A percentile compares a stretch with the other conserved stretches of the same genome.
phyloP scores from a whole-genome alignment of 345 rosid species.

The Boechera retrofracta region DNA sequence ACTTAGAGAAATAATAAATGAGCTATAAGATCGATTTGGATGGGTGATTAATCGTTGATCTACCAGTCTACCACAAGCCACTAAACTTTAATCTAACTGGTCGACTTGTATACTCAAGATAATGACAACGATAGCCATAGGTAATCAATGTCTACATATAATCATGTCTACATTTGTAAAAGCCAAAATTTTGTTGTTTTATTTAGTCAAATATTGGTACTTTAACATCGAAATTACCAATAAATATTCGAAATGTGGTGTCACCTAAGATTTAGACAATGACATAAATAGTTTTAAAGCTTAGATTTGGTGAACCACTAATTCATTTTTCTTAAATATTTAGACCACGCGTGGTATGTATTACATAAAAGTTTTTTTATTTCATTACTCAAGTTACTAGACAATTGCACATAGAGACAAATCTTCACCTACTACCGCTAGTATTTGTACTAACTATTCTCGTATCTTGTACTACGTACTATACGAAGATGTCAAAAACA shows the following conservation, averaged over 20 bases:
- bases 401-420: not conserved
- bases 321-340: slow-evolving; percentile 7
- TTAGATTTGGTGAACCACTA: slow-evolving; percentile 36
- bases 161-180: not conserved
- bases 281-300: slow-evolving; percentile 27
- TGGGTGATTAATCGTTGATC: slow-evolving; percentile 5
- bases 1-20: slow-evolving; percentile 3
- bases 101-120: not conserved
- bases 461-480: not conserved
- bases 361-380: not conserved
- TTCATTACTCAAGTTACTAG: not conserved
- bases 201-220: not conserved
- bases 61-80: slow-evolving; percentile 1
- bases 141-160: not conserved
- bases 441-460: not conserved
- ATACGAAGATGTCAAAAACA: not conserved
- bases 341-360: not conserved
- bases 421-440: slow-evolving; percentile 28
- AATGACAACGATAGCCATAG: slow-evolving; percentile 17
- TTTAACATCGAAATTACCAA: not conserved
- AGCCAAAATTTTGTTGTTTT: not conserved
- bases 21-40: not conserved
- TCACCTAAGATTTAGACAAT: slow-evolving; percentile 18
- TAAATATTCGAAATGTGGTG: slow-evolving; percentile 18
- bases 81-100: slow-evolving; percentile 1